Evolutionary conservation across 208 protist species (phyloP), one percentile per base, ranked within the genome.

Genomic region (Crithidia fasciculata): DNA sequence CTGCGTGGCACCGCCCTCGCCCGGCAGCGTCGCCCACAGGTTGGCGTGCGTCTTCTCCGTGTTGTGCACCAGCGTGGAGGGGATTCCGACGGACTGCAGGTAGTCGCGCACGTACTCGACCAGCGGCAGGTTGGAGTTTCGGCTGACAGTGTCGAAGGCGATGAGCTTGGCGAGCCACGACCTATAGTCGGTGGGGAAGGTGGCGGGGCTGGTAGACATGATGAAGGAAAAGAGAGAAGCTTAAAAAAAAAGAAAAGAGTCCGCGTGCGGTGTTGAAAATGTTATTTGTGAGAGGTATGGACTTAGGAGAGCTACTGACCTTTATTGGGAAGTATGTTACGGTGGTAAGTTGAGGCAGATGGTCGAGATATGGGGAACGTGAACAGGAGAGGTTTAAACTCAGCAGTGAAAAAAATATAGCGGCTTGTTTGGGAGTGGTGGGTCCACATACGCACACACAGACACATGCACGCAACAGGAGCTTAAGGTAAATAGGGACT

Each of bases 1-100:
- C 6, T 81, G 72, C 45, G 74, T 81, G 45, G 45, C 65, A 58
- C 82, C 82, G 59, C 76, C 73, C 8, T 61, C 50, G 9, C 72
- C 85, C 2, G 85, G 78, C 28, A 90, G 67, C 53, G 81, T 90
- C 13, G 79, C 85, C 75, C 60, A 81, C 69, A 90, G 72, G 65
- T 85, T 84, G 41, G 85, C 79, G 45, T 90, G 72, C n/a, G 65
- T 82, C 56, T 78, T 72, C 19, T 64, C 74, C 18, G 59, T 43
- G 63, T 82, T 10, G 70, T 78, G 50, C 39, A 80, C 59, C n/a
- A 79, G 71, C 58, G 76, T 67, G 49, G 76, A 69, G 60, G 70
- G 5, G 13, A 80, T 63, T 19, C 72, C 73, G 37, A 80, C 19
- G 5, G 18, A 44, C 70, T 55, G 45, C 41, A 86, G 69, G 59